These are phyloP conservation scores for Nyctanthes arbortristis DNA, from an alignment of 257 asterid genomes.

Conservation along the genomic window DNA sequence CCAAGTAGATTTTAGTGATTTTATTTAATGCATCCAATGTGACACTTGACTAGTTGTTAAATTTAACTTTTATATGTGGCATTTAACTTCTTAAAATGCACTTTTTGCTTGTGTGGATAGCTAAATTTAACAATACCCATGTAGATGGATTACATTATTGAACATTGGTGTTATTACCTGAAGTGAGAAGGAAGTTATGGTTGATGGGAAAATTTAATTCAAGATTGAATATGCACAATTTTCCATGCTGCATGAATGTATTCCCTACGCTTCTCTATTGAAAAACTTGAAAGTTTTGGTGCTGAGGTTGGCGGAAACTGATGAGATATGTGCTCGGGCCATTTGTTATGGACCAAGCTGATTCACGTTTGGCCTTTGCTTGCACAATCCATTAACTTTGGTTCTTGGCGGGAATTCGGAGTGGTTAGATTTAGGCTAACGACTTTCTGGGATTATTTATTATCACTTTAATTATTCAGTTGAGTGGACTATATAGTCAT, in stretches of 20 bases:
- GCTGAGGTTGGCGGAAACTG: not conserved
- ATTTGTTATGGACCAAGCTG: not conserved
- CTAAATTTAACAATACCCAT: no score
- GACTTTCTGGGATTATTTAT: not conserved
- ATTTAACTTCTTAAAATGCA: no score
- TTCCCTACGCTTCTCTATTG: not conserved
- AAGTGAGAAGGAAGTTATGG: not conserved
- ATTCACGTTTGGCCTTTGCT: not conserved
- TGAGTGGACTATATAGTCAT: not conserved
- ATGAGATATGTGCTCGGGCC: not conserved
- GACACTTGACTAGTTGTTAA: no score
- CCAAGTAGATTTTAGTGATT: no score
- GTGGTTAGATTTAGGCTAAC: not conserved
- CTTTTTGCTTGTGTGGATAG: no score
- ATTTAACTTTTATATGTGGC: no score
- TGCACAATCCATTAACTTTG: not conserved
- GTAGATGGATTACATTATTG: no score
- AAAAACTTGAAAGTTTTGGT: not conserved
- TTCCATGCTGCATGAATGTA: not conserved
- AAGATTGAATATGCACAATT: not conserved
- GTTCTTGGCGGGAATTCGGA: not conserved
- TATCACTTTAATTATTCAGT: not conserved
- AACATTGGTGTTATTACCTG: not conserved
- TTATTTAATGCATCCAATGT: no score
- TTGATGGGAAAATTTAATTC: not conserved